Conservation (phyloP, 2,329 filamentous ascomycete genomes). For the Monilinia fructigena region DNA sequence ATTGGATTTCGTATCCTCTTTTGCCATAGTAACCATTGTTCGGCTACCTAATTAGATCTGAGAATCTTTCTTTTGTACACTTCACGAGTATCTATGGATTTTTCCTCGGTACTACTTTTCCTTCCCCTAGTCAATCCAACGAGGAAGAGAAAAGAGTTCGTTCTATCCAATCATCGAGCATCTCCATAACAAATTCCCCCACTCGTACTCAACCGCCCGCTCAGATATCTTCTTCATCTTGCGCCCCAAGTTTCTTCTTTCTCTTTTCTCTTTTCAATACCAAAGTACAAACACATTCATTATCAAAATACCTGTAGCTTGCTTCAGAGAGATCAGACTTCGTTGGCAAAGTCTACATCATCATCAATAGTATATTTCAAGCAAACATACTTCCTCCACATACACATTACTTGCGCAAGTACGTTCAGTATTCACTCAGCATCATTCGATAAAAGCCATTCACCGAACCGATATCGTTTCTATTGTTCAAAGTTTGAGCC, state of each 20-base stretch:
- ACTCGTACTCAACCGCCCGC: constrained; percentile 6
- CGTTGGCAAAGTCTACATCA: constrained; percentile 23
- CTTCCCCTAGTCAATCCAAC: constrained; percentile 12
- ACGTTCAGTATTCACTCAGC: constrained; percentile 6
- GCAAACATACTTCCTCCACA: not conserved
- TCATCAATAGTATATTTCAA: not conserved
- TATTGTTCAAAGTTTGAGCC: constrained; percentile 9
- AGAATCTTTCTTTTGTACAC: too few relatives aligned
- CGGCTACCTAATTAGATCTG: not conserved
- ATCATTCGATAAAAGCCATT: constrained; percentile 1
- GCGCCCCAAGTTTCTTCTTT: not conserved
- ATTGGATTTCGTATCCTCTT: not conserved
- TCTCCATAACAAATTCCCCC: not conserved
- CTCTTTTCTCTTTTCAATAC: not conserved
- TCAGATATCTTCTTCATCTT: constrained; percentile 9
- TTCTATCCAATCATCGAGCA: constrained; percentile 8
- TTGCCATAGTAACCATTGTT: not conserved
- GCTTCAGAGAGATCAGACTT: constrained; percentile 18
- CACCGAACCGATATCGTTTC: constrained; percentile 2
- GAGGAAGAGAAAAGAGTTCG: not conserved
- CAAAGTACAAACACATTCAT: not conserved
- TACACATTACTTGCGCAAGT: constrained; percentile 1
- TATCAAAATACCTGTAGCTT: constrained; percentile 16
- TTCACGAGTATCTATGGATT: too few relatives aligned
- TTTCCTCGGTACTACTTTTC: not conserved